phyloP scores from a whole-genome alignment of 257 asterid species.

The Ballota nigra region DNA sequence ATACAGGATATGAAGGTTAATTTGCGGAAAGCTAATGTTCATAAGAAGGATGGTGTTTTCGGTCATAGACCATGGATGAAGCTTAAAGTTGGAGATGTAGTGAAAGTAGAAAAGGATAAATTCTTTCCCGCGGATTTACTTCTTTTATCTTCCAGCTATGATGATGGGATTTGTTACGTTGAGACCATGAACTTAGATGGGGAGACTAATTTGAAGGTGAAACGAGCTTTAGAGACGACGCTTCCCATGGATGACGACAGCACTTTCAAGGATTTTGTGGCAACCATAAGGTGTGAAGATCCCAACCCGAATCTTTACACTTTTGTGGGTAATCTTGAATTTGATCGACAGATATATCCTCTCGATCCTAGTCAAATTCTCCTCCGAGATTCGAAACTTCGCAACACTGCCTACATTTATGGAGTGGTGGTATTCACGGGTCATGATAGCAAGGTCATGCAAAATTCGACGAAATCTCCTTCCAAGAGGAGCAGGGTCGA shows the following conservation, averaged over 20 bases:
- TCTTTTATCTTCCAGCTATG: slow-evolving; percentile 88
- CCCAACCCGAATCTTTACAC: slow-evolving; percentile 90
- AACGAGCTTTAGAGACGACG: slow-evolving; percentile 79
- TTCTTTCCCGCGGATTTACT: slow-evolving; percentile 97
- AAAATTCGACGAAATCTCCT: slow-evolving; percentile 88
- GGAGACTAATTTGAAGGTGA: slow-evolving; percentile 96
- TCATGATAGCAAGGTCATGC: slow-evolving; percentile 95
- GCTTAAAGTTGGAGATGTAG: slow-evolving; percentile 86
- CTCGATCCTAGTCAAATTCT: slow-evolving; percentile 94
- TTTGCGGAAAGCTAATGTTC: slow-evolving; percentile 71
- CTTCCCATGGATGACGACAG: slow-evolving; percentile 64
- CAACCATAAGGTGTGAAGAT: slow-evolving; percentile 83
- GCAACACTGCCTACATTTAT: slow-evolving; percentile 76
- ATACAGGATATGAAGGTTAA: slow-evolving; percentile 97
- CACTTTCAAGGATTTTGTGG: slow-evolving; percentile 69
- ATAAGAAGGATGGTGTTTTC: slow-evolving; percentile 64
- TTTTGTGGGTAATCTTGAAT: slow-evolving; percentile 90
- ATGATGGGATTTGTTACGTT: slow-evolving; percentile 95
- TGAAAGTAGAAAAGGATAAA: slow-evolving; percentile 87
- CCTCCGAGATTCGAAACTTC: slow-evolving; percentile 92
- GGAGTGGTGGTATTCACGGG: slow-evolving; percentile 96
- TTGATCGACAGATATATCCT: slow-evolving; percentile 75
- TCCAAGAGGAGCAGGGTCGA: slow-evolving; percentile 91
- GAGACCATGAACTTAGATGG: slow-evolving; percentile 99
- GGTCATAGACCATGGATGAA: slow-evolving; percentile 87